Evolutionary conservation across 2,329 filamentous ascomycete genomes (phyloP).

Genomic region (Fusarium transvaalense): DNA sequence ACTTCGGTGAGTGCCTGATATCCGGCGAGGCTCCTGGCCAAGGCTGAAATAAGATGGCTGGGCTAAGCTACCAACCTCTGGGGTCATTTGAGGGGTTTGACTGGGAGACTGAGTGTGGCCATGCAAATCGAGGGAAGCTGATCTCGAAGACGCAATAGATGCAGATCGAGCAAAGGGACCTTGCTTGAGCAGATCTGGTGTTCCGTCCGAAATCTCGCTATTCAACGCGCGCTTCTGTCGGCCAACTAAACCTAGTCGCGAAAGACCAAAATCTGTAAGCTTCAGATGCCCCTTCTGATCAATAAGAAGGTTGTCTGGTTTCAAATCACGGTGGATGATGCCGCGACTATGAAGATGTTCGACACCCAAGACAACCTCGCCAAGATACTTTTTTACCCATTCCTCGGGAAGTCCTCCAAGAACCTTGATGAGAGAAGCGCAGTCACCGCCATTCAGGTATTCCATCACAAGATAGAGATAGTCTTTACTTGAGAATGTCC

Average conservation of each 20-base stretch:
- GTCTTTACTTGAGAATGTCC: conserved; percentile 99
- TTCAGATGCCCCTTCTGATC: conserved; percentile 97
- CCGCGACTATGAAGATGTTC: conserved; percentile 94
- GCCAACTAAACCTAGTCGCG: conserved; percentile 95
- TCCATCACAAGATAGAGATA: conserved; percentile 99
- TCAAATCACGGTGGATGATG: conserved; percentile 96
- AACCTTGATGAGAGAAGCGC: conserved; percentile 94
- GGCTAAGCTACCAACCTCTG: conserved; percentile 72
- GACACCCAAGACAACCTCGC: conserved; percentile 95
- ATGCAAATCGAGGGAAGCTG: conserved; percentile 92
- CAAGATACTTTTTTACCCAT: conserved; percentile 98
- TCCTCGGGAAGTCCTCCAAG: conserved; percentile 93
- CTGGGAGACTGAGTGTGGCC: conserved; percentile 78
- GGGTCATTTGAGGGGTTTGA: conserved; percentile 88
- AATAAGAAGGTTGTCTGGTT: conserved; percentile 96
- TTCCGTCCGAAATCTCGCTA: conserved; percentile 80
- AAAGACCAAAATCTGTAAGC: conserved; percentile 96
- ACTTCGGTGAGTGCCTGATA: conserved; percentile 82
- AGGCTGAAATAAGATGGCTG: conserved; percentile 96
- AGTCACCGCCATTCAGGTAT: conserved; percentile 97
- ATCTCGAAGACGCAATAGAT: conserved; percentile 90
- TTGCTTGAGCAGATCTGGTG: conserved; percentile 91
- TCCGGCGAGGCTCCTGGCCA: conserved; percentile 73
- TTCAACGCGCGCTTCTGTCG: conserved; percentile 94
- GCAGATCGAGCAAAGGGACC: conserved; percentile 88